These are phyloP conservation scores for Malus hybrid DNA, from an alignment of 331 rosid species.

Conservation along the genomic window DNA sequence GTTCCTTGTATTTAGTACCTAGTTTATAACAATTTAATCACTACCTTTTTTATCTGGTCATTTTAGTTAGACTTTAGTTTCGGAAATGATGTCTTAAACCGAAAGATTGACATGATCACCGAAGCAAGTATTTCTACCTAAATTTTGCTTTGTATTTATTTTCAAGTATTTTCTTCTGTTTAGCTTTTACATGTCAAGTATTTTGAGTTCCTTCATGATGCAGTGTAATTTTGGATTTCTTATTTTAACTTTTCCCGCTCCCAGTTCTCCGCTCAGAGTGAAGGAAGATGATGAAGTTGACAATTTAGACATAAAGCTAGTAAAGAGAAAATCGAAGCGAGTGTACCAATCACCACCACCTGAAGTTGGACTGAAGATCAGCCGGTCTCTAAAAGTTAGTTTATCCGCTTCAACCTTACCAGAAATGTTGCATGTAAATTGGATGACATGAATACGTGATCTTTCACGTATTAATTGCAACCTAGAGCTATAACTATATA, in stretches of 20 bases:
- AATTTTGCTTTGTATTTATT: no score
- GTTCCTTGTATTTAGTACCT: background rate
- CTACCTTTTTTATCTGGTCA: background rate
- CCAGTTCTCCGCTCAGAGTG: constrained; percentile 76
- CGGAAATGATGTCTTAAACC: no score
- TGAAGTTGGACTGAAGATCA: constrained; percentile 90
- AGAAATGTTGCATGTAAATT: background rate
- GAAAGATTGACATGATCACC: no score
- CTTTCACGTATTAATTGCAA: no score
- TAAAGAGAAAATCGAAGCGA: constrained; percentile 76
- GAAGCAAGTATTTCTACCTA: no score
- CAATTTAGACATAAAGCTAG: constrained; percentile 71
- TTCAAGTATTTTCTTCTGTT: no score
- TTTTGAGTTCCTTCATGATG: background rate
- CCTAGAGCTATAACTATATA: no score
- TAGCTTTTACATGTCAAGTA: background rate
- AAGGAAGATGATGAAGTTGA: constrained; percentile 96
- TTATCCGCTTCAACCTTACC: constrained; percentile 29
- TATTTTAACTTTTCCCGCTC: background rate
- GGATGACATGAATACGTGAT: background rate
- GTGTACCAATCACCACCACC: constrained; percentile 80
- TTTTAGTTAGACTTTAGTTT: no score
- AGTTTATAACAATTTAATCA: background rate
- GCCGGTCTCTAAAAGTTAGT: constrained; percentile 95
- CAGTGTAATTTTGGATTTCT: background rate